Evolutionary conservation across 164 flowering plant genomes (phyloP).

Genomic region (Pachysandra terminalis): DNA sequence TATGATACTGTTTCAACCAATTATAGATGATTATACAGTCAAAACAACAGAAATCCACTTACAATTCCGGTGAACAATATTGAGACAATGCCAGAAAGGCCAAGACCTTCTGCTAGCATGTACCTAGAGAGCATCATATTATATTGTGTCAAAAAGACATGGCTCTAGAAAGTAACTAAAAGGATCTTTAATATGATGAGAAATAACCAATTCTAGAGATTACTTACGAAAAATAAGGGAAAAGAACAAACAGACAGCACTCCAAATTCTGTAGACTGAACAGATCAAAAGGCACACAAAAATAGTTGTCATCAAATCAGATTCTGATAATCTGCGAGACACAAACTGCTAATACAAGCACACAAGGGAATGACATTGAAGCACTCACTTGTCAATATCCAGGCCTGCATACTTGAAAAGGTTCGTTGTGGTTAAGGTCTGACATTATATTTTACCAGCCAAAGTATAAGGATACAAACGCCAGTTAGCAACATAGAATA

Average conservation of each 20-base stretch:
- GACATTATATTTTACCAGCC: slow-evolving; percentile 15
- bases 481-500: slow-evolving; percentile 7
- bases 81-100: slow-evolving; percentile 98
- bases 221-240: slow-evolving; percentile 98
- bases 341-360: slow-evolving; percentile 5
- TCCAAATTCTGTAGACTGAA: slow-evolving; percentile 96
- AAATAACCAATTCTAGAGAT: too few species aligned
- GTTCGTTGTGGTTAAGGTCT: slow-evolving; percentile 67
- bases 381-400: slow-evolving; percentile 90
- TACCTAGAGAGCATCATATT: slow-evolving; percentile 50
- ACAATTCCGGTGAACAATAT: slow-evolving; percentile 98
- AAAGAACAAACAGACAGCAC: slow-evolving; percentile 97
- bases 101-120: slow-evolving; percentile 99
- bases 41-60: slow-evolving; percentile 35
- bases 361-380: slow-evolving; percentile 1
- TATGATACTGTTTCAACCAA: neutral
- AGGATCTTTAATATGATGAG: neutral
- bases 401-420: slow-evolving; percentile 99
- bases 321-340: neutral
- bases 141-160: neutral
- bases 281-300: slow-evolving; percentile 8
- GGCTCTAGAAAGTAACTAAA: neutral
- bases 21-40: neutral
- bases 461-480: neutral
- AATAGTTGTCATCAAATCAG: slow-evolving; percentile 3